A percentile compares a stretch with the other conserved stretches of the same genome.
Evolutionary conservation across 2,329 filamentous ascomycete species (phyloP).

Genomic region (Colletotrichum plurivorum): DNA sequence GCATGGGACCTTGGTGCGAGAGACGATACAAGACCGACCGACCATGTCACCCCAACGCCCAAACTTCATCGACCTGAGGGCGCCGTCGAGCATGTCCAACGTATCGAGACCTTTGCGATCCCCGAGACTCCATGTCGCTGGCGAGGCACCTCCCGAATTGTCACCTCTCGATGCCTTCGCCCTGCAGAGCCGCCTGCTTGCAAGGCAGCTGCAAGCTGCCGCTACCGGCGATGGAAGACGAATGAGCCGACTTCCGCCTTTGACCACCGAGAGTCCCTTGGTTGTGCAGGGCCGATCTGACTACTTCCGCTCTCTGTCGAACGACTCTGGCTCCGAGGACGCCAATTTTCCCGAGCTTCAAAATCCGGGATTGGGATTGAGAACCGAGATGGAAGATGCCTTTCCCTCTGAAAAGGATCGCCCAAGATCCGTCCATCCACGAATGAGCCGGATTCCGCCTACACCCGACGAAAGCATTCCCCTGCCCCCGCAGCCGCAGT

Average conservation of each 20-base stretch:
- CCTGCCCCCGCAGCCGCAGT: slow-evolving; percentile 56
- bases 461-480: slow-evolving; percentile 65
- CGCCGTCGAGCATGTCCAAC: slow-evolving; percentile 61
- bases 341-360: slow-evolving; percentile 46
- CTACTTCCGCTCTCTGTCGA: slow-evolving; percentile 83
- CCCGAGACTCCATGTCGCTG: slow-evolving; percentile 82
- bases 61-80: slow-evolving; percentile 71
- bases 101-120: slow-evolving; percentile 73
- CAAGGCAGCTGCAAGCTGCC: slow-evolving; percentile 87
- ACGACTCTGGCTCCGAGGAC: slow-evolving; percentile 68
- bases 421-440: slow-evolving; percentile 81
- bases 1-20: slow-evolving; percentile 29
- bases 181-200: slow-evolving; percentile 88
- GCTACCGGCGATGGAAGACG: slow-evolving; percentile 79
- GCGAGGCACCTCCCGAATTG: slow-evolving; percentile 88
- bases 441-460: slow-evolving; percentile 75
- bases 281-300: slow-evolving; percentile 81
- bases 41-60: slow-evolving; percentile 69
- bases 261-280: slow-evolving; percentile 86
- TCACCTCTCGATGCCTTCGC: slow-evolving; percentile 97
- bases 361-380: slow-evolving; percentile 61
- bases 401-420: slow-evolving; percentile 61
- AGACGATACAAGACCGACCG: slow-evolving; percentile 19
- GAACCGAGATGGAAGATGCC: slow-evolving; percentile 71
- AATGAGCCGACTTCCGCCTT: slow-evolving; percentile 87